Base-by-base conservation (phyloP, 176 grass and related monocot species). In the Hordeum marinum region DNA sequence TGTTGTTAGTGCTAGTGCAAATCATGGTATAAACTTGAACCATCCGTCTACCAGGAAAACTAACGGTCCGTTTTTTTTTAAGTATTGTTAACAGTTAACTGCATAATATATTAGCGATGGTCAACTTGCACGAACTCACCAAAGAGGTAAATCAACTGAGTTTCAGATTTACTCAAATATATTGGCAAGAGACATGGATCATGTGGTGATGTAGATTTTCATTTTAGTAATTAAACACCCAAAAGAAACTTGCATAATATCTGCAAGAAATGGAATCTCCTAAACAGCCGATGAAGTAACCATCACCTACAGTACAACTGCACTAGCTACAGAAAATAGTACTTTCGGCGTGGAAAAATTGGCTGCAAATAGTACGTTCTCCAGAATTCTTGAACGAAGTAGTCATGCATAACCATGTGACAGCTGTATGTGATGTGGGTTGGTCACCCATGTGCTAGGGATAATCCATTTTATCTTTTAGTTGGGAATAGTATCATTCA, bases 161-260 rank as follows among this genome's bases (percentile, higher is more conserved):
- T 35, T 63, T 23, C 77, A 75, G 46, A 61, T 55, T 75, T 50
- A 48, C 68, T 83, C 63, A 11, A 43, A 43, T 27, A 59, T 32
- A 60, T 48, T 69, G 45, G 12, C 48, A 75, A 14, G 11, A 87
- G 65, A 68, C 26, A 68, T 17, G 9, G 68, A 88, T 52, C 54
- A 62, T 62, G 42, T 40, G 39, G 35, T 52, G 27, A n/a, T 62
- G 1, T 6, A 35, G 21, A 36, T 37, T 14, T 27, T 37, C 25
- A 75, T 14, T 76, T 81, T 81, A 86, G 79, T 26, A 50, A n/a
- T 42, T 68, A 60, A 9, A 13, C 39, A 18, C 41, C 62, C 46
- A 64, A 55, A 52, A 80, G 57, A 54, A 80, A 80, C 25, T 80
- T 80, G 78, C 61, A n/a, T 45, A 66, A 24, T 37, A 11, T 55